Conservation (phyloP, 169 alveolate genomes). For the Plasmodium coatneyi region DNA sequence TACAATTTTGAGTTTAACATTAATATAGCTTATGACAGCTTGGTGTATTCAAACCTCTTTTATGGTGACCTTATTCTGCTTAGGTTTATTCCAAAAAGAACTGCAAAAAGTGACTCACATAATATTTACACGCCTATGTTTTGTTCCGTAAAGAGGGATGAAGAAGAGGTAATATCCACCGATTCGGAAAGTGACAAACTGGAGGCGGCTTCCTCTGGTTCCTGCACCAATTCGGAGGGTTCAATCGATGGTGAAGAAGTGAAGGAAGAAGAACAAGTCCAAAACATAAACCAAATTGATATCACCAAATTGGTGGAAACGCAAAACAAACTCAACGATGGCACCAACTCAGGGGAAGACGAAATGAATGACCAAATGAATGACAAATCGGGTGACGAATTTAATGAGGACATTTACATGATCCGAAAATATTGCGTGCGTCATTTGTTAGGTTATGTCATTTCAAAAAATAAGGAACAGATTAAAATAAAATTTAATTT, state of each 20-base stretch:
- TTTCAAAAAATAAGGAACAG: slow-evolving; percentile 36
- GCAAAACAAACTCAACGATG: neutral
- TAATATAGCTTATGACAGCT: slow-evolving; percentile 18
- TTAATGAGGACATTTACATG: slow-evolving; percentile 65
- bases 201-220: neutral
- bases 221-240: neutral
- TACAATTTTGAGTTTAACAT: slow-evolving; percentile 21
- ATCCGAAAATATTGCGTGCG: slow-evolving; percentile 70
- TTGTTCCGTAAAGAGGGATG: neutral
- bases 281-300: neutral
- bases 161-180: neutral
- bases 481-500: slow-evolving; percentile 50
- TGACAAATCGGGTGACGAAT: neutral
- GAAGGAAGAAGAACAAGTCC: neutral
- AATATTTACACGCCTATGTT: slow-evolving; percentile 10
- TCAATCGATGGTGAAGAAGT: neutral
- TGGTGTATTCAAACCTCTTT: slow-evolving; percentile 16
- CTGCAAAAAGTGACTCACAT: slow-evolving; percentile 27
- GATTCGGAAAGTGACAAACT: slow-evolving; percentile 14
- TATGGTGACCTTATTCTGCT: slow-evolving; percentile 53
- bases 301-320: neutral
- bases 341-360: neutral
- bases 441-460: slow-evolving; percentile 63
- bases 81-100: slow-evolving; percentile 57
- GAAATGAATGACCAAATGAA: neutral